Base-by-base conservation (phyloP, 2,329 filamentous ascomycete genomes). In the Atkinsonella texensis region DNA sequence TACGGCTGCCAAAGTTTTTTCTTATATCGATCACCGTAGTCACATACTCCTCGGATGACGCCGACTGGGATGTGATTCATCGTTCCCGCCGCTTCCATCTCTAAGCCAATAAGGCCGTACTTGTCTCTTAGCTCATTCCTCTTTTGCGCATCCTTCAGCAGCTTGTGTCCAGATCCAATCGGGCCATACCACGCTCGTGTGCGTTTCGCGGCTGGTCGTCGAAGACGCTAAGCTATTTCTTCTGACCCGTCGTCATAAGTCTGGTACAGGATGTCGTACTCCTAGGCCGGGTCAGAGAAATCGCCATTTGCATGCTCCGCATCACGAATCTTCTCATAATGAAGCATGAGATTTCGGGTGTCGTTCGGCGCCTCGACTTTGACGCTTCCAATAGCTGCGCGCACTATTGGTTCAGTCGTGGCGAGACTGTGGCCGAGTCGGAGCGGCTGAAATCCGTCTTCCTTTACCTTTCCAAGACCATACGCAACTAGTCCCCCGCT, bases 341-440 rank as follows among this genome's bases (percentile, higher is more conserved):
- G 55, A 0, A 43, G 50, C 0, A 62, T 41, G 33, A 68, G 58
- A 0, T 50, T 1, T 1, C 50, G 40, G 2, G 54, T 23, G 2
- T 64, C 60, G n/a, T 62, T 51, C 1, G 60, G 59, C 1, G 55
- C 57, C 7, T 41, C 9, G 3, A 62, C 41, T 45, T 61, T 63
- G 44, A 68, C 67, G 1, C 47, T 65, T 1, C 63, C 58, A 17
- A 69, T 67, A 1, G 64, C 68, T 28, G 66, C 64, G 40, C 62
- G 54, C 6, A 70, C 54, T 3, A 70, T 51, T 0, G 58, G 57
- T 46, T 64, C 60, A 0, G 67, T 70, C 1, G 20, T 53, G 1
- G 59, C 57, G 7, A 67, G 48, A 0, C 58, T 54, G 41, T 60
- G 54, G 0, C 65, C 64, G 2, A 20, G 38, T 1, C 49, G 56